Evolutionary conservation across 148 eudicot species (phyloP).

Genomic region (Rhododendron kiyosumense): DNA sequence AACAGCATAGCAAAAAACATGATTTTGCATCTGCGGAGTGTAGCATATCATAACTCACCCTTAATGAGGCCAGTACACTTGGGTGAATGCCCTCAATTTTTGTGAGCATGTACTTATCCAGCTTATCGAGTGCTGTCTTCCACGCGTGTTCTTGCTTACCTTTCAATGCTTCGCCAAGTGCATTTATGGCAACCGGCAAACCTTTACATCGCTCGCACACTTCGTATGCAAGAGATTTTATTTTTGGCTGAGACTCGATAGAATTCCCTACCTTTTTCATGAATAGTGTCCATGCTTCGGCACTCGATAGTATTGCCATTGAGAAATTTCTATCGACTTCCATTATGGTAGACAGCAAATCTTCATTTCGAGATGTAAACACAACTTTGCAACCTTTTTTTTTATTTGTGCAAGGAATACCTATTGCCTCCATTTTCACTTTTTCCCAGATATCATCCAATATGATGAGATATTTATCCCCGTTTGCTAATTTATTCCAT

Average conservation of each 20-base stretch:
- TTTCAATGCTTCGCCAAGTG: slow-evolving; percentile 13
- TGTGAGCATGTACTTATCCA: not conserved
- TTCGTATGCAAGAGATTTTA: not conserved
- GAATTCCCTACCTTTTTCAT: not conserved
- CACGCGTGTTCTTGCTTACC: not conserved
- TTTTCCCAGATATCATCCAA: slow-evolving; percentile 18
- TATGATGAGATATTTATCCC: slow-evolving; percentile 1
- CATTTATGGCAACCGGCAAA: slow-evolving; percentile 9
- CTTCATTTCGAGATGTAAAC: slow-evolving; percentile 8
- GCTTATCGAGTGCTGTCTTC: not conserved
- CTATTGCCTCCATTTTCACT: not conserved
- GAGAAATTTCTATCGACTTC: not conserved
- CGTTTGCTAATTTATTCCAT: not conserved
- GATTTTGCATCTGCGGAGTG: not conserved
- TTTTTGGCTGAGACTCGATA: not conserved
- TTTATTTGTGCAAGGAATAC: not conserved
- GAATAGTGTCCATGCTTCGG: not conserved
- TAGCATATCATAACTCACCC: not conserved
- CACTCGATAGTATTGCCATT: not conserved
- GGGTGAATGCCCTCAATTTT: not conserved
- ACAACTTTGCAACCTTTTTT: not conserved
- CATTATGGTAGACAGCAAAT: not conserved
- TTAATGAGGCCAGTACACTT: not conserved
- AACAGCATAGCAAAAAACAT: slow-evolving; percentile 11
- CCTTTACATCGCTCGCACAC: slow-evolving; percentile 10